These are phyloP conservation scores for Pythium vanterpoolii DNA, from an alignment of 352 stramenopile species.

Conservation along the genomic window DNA sequence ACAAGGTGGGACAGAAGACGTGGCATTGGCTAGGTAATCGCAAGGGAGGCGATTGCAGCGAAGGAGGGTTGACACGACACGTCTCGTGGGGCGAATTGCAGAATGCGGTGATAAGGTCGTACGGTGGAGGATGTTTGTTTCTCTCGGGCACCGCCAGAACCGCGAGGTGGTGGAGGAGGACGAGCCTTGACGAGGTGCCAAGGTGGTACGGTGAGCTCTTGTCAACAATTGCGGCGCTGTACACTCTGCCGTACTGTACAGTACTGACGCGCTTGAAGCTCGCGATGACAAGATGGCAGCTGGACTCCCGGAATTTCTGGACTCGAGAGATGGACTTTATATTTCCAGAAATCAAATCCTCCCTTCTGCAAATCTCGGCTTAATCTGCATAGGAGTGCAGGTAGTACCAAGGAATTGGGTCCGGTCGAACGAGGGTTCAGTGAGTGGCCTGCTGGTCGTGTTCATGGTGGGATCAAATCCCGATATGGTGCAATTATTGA, in stretches of 20 bases:
- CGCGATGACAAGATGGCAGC: background rate
- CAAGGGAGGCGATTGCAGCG: no score
- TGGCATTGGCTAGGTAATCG: background rate
- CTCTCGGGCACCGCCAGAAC: background rate
- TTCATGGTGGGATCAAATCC: background rate
- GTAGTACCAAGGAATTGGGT: no score
- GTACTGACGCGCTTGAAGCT: background rate
- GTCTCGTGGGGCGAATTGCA: background rate
- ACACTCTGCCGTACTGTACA: background rate
- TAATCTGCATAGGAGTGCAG: no score
- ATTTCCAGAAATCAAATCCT: background rate
- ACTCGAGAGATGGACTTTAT: background rate
- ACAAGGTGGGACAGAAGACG: background rate
- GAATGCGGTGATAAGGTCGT: background rate
- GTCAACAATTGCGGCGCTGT: slow-evolving; percentile 1
- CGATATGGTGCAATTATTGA: background rate
- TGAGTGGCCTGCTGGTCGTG: background rate
- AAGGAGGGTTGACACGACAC: no score
- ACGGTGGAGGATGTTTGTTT: background rate
- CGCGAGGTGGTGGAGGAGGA: background rate
- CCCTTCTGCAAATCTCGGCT: background rate
- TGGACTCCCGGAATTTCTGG: background rate
- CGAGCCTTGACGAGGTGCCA: background rate
- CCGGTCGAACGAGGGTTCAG: no score
- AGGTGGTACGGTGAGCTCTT: background rate